Base-by-base conservation (phyloP, 2,329 filamentous ascomycete species). In the Ophiocordyceps unilateralis region DNA sequence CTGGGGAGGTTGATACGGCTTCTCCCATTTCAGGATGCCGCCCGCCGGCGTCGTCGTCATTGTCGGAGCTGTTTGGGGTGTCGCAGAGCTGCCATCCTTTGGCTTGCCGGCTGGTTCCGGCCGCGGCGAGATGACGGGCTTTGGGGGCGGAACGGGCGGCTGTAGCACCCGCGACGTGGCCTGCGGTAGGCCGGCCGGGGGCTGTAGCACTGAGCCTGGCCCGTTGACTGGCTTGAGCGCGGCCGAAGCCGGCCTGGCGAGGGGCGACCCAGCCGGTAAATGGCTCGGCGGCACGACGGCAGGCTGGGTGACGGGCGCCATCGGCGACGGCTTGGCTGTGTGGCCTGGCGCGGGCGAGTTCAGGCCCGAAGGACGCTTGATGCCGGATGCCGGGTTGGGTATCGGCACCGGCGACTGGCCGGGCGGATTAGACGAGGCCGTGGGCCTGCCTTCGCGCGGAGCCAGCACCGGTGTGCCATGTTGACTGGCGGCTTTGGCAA, bases 21-120 rank as follows among this genome's bases (percentile, higher is more conserved):
- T 63, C 49, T 65, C 62, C 62, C 62, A 65, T 43, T 64, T 65
- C 17, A 63, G 45, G 30, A 51, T 46, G 7, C 54, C 54, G n/a
- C 32, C 32, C n/a, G 32, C 6, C n/a, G 32, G n/a, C n/a, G 32
- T 20, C 20, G 51, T 50, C 32, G 49, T 48, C 26, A 54, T 51
- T 7, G 53, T 48, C 4, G 47, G 21, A 24, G 49, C 41, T 37
- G 53, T 54, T n/a, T 51, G 45, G 6, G 51, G 43, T 17, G 48
- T 43, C n/a, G 46, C 45, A 2, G 48, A 45, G n/a, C 17, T 20
- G 3, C 46, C 48, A 19, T 59, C 54, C 39, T 57, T 58, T 9
- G 52, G 48, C 44, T 57, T 63, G 43, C 49, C 50, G 15, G 52
- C 45, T 28, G 48, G 46, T 12, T 63, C 61, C 6, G 60, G 58